Conservation (phyloP, 2,329 filamentous ascomycete genomes). For the Aureobasidium melanogenum region DNA sequence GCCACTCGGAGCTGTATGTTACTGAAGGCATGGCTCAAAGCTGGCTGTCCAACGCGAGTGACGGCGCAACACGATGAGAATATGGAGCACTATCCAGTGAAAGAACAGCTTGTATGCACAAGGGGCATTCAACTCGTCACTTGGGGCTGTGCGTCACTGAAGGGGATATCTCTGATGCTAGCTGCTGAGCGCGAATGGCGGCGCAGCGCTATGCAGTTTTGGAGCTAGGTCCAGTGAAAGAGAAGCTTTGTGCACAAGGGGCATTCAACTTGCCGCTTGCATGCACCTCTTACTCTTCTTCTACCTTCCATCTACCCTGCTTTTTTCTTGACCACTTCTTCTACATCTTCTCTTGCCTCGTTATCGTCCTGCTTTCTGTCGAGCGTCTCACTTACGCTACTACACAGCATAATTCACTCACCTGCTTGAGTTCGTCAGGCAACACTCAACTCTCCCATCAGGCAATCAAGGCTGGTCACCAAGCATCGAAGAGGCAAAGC, state of each 20-base stretch:
- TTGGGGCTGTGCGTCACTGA: too few species aligned
- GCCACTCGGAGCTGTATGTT: too few species aligned
- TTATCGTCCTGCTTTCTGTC: not conserved
- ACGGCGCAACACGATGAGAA: not conserved
- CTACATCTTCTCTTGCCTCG: not conserved
- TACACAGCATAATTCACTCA: not conserved
- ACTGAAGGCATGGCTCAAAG: too few species aligned
- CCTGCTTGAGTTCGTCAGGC: not conserved
- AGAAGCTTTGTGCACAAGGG: too few species aligned
- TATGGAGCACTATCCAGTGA: not conserved
- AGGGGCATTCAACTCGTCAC: too few species aligned
- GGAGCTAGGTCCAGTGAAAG: too few species aligned
- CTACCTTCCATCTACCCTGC: too few species aligned
- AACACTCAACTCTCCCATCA: not conserved
- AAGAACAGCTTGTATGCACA: not conserved
- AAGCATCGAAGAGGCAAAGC: not conserved
- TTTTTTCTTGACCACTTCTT: not conserved
- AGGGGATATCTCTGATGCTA: too few species aligned
- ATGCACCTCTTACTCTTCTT: too few species aligned
- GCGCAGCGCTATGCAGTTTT: too few species aligned
- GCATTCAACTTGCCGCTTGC: too few species aligned
- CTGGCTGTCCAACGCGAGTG: not conserved
- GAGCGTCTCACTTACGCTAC: not conserved
- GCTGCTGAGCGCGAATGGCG: too few species aligned
- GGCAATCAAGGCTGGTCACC: not conserved